These are phyloP conservation scores for Agaricus sinodeliciosus DNA, from an alignment of 768 basidiomycete species.

Conservation along the genomic window DNA sequence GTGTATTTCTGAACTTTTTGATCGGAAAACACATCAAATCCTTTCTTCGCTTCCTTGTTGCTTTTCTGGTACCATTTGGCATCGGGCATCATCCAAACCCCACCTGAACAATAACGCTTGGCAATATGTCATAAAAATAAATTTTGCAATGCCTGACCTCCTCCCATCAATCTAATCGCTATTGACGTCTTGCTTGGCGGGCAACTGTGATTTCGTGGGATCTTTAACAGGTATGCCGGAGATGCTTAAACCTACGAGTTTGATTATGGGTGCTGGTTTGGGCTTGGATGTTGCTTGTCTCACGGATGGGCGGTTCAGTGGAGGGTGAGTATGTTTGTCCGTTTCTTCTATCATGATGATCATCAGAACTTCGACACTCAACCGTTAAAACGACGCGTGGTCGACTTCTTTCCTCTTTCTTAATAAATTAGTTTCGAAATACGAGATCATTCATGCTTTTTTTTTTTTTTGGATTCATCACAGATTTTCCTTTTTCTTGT, in stretches of 20 bases:
- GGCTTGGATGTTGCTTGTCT: conserved; percentile 94
- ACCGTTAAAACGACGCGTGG: background rate
- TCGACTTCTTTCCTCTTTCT: background rate
- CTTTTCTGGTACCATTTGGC: too few species aligned
- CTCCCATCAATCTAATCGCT: background rate
- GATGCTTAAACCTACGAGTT: conserved; percentile 96
- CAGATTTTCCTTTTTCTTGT: background rate
- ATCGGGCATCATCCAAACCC: too few species aligned
- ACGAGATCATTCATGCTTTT: too few species aligned
- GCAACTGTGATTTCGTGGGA: background rate
- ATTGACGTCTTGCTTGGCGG: background rate
- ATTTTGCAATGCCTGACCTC: too few species aligned
- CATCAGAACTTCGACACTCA: background rate
- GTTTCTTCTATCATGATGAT: background rate
- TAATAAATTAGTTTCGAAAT: background rate
- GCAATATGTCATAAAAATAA: too few species aligned
- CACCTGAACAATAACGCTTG: too few species aligned
- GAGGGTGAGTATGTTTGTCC: conserved; percentile 59
- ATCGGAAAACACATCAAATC: too few species aligned
- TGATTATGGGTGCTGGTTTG: conserved; percentile 98
- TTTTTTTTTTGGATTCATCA: background rate
- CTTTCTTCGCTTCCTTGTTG: too few species aligned
- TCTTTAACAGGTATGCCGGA: conserved; percentile 83
- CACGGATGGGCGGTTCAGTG: conserved; percentile 97
- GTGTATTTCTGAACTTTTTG: too few species aligned